A percentile compares a stretch with the other conserved stretches of the same genome.
Conservation (phyloP, 176 grass and related monocot species). For the Calamus simplicifolius region DNA sequence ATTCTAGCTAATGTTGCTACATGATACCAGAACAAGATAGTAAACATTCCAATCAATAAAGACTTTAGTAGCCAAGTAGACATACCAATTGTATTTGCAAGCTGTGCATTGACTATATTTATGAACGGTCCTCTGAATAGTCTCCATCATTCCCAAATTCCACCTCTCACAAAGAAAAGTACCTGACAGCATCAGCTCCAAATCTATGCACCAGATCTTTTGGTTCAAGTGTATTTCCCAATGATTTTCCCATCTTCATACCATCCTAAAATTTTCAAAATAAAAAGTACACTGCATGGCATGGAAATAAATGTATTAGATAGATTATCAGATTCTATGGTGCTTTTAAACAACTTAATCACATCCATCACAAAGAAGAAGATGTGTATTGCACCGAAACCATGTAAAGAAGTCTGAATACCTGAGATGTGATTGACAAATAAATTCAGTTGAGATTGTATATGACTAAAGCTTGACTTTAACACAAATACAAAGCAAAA, state of each 20-base stretch:
- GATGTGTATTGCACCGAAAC: neutral
- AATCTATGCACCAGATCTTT: constrained; percentile 79
- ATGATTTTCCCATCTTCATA: constrained; percentile 97
- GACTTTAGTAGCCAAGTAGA: neutral
- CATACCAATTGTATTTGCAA: constrained; percentile 91
- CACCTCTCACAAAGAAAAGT: constrained; percentile 91
- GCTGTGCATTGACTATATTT: constrained; percentile 93
- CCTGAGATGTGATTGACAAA: too few relatives aligned
- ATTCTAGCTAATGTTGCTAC: neutral
- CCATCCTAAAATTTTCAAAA: constrained; percentile 92
- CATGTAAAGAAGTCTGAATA: neutral
- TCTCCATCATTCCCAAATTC: constrained; percentile 92
- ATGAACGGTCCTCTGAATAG: constrained; percentile 97
- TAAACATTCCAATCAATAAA: too few relatives aligned
- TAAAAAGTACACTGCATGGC: constrained; percentile 40
- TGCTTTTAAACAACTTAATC: neutral
- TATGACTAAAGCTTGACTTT: too few relatives aligned
- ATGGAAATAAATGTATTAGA: constrained; percentile 30
- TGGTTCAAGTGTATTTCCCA: constrained; percentile 95
- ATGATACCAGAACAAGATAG: too few relatives aligned
- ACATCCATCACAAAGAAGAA: neutral
- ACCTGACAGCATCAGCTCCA: constrained; percentile 85
- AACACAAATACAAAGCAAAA: too few relatives aligned
- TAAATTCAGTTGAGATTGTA: too few relatives aligned
- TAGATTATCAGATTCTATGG: neutral